Evolutionary conservation across 352 stramenopile species (phyloP).

Genomic region (Thalassiosira allenii): DNA sequence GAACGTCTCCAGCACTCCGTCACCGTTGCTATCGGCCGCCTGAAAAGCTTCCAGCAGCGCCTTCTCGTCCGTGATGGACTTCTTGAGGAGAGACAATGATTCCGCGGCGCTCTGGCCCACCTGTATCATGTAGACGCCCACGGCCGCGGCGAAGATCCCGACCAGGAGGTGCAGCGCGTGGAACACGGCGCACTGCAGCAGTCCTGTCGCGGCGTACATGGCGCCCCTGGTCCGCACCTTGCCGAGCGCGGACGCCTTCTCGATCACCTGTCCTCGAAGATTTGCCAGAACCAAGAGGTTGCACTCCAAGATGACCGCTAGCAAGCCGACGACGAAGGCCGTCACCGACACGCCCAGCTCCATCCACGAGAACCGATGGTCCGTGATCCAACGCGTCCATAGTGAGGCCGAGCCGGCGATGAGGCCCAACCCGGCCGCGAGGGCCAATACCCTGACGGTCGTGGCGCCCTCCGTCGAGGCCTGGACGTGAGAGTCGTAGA

Average conservation of each 20-base stretch:
- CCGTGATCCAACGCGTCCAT: conserved; percentile 17
- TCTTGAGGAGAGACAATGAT: conserved; percentile 26
- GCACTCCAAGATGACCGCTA: conserved; percentile 42
- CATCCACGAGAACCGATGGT: conserved; percentile 20
- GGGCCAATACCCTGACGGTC: conserved; percentile 39
- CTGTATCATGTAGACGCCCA: conserved; percentile 40
- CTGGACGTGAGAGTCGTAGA: conserved; percentile 24
- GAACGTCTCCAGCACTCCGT: conserved; percentile 46
- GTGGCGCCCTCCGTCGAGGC: conserved; percentile 12
- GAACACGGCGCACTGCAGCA: conserved; percentile 40
- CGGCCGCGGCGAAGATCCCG: conserved; percentile 40
- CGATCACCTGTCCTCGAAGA: conserved; percentile 7
- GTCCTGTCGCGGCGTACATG: conserved; percentile 27
- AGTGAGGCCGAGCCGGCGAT: conserved; percentile 20
- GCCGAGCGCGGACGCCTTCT: background rate
- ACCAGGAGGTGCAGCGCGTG: conserved; percentile 33
- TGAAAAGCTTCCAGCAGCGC: conserved; percentile 36
- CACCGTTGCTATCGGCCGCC: conserved; percentile 41
- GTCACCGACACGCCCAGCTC: conserved; percentile 32
- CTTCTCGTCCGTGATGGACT: conserved; percentile 44
- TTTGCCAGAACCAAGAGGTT: conserved; percentile 19
- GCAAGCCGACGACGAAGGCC: conserved; percentile 14
- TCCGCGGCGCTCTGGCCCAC: conserved; percentile 24
- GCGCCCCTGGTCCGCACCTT: conserved; percentile 28
- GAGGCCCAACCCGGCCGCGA: conserved; percentile 32